These are phyloP conservation scores for Pythium pyrilobum DNA, from an alignment of 352 stramenopile species.

Conservation along the genomic window DNA sequence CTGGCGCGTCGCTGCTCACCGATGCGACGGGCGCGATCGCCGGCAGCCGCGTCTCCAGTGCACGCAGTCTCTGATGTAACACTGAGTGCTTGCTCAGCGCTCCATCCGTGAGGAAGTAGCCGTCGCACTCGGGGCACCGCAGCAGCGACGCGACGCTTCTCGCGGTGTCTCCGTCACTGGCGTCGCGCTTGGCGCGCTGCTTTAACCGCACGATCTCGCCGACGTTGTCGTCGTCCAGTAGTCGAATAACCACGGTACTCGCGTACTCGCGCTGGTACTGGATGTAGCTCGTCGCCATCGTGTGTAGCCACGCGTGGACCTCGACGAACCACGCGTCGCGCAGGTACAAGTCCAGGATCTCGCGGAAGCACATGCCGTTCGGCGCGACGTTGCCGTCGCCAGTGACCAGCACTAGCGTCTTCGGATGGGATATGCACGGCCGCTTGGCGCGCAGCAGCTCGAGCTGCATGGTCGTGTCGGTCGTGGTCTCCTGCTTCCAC, in stretches of 20 bases:
- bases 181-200: too few relatives aligned
- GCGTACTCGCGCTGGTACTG: constrained; percentile 25
- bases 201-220: constrained; percentile 12
- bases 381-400: constrained; percentile 27
- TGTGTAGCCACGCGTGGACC: constrained; percentile 36
- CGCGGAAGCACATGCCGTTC: constrained; percentile 29
- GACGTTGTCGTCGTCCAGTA: constrained; percentile 22
- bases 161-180: too few relatives aligned
- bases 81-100: too few relatives aligned
- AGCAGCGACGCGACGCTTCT: too few relatives aligned
- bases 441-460: constrained; percentile 24
- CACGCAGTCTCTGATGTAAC: too few relatives aligned
- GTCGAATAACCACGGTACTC: constrained; percentile 18
- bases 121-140: too few relatives aligned
- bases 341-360: constrained; percentile 28
- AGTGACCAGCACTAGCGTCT: constrained; percentile 38
- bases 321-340: constrained; percentile 31
- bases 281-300: constrained; percentile 28
- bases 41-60: too few relatives aligned
- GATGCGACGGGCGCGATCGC: too few relatives aligned
- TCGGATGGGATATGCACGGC: constrained; percentile 20
- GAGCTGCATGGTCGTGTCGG: constrained; percentile 30
- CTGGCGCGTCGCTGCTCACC: too few relatives aligned
- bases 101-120: too few relatives aligned
- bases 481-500: constrained; percentile 23